Evolutionary conservation across 2,329 filamentous ascomycete genomes (phyloP).

Genomic region (Sporothrix euskadiensis): DNA sequence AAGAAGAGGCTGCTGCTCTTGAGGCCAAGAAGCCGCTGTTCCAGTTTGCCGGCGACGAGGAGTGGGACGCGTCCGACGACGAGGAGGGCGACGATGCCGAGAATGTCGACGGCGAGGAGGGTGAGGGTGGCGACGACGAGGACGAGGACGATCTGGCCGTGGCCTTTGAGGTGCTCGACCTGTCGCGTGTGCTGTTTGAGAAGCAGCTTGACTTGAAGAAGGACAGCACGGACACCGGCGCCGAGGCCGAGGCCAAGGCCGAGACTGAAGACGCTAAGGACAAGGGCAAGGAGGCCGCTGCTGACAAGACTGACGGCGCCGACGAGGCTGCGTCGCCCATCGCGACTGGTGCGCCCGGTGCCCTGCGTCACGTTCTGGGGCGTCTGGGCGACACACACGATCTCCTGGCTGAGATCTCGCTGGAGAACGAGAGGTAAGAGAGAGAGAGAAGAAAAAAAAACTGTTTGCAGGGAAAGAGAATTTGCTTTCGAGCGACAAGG

Average conservation of each 20-base stretch:
- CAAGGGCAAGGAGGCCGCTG: constrained; percentile 39
- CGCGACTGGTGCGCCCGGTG: constrained; percentile 44
- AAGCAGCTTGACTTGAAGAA: constrained; percentile 52
- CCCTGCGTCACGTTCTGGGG: constrained; percentile 69
- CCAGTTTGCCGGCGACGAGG: constrained; percentile 91
- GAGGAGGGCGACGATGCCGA: constrained; percentile 25
- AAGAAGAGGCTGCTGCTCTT: constrained; percentile 37
- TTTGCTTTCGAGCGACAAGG: background rate
- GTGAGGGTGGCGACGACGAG: constrained; percentile 60
- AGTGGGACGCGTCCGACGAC: constrained; percentile 76
- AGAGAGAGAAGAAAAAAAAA: too few relatives aligned
- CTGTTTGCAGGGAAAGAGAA: background rate
- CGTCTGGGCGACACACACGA: constrained; percentile 91
- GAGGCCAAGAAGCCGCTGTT: constrained; percentile 75
- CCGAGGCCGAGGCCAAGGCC: constrained; percentile 26
- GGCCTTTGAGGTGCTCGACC: constrained; percentile 81
- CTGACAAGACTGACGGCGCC: constrained; percentile 44
- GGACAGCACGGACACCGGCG: constrained; percentile 37
- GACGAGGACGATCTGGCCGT: constrained; percentile 74
- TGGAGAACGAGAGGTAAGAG: constrained; percentile 81
- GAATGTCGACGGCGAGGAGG: constrained; percentile 38
- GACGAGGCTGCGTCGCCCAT: background rate
- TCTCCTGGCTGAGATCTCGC: constrained; percentile 90
- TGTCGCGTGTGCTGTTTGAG: constrained; percentile 67
- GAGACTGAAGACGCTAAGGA: background rate